Evolutionary conservation across 345 rosid genomes (phyloP), one percentile per base, ranked within the genome.

Genomic region (Murraya koenigii): DNA sequence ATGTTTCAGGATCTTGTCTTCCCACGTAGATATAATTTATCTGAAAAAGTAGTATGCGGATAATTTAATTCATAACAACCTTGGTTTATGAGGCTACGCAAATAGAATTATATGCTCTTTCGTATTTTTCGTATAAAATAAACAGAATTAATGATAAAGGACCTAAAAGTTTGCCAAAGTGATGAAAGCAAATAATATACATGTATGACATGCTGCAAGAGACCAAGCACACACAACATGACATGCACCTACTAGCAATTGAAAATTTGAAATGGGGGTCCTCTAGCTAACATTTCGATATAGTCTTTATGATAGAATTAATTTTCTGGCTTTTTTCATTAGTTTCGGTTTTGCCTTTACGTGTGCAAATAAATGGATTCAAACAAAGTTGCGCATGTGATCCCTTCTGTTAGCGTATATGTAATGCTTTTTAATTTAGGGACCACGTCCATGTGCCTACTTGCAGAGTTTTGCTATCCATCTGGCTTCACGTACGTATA

Each of bases 401-500:
- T 66, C 63, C 69, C 61, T 82, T 33, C 36, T 84, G 80, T 84
- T 77, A 69, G 78, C 80, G 80, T 76, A 60, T 84, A 77, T 75
- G 22, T 64, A 60, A 44, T 17, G 11, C 54, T 39, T 22, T 77
- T 78, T 67, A 66, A 44, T 77, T n/a, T 75, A 78, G 87, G 97
- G 91, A 88, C 94, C 93, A 86, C 72, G 30, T 47, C 80, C 89
- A 85, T 84, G 86, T 87, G 87, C 80, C 71, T 73, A 75, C 54
- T 80, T 75, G 82, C 85, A 69, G 49, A 44, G 41, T 23, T 33
- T 41, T 28, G 13, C 52, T 61, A 3, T 44, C 49, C 2, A 3
- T 11, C 17, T 3, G 25, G 10, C 58, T 15, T 33, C 33, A 47
- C 9, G n/a, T n/a, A 3, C 11, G 17, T 62, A 14, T 9, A 4